Evolutionary conservation across 2,329 filamentous ascomycete genomes (phyloP), one percentile per base, ranked within the genome.

Genomic region (Tolypocladium pustulatum): DNA sequence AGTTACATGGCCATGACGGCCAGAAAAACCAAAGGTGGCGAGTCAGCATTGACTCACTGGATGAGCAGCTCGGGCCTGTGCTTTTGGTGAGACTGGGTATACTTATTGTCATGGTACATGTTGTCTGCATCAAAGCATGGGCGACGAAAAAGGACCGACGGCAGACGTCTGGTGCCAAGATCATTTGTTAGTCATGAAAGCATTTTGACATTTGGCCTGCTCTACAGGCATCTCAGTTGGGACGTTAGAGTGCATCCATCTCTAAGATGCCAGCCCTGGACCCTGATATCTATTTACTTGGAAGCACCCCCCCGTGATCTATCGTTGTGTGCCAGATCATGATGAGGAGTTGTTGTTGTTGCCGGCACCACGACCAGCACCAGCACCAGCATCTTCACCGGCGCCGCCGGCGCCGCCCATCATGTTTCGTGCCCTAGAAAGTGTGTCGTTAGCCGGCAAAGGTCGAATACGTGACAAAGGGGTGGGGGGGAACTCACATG

Each of bases 401-500:
- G 41, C 63, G 27, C 66, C 68, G 37, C 62, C 67, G 38, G 61
- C 65, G 53, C 73, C 73, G 22, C 75, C 76, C 76, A 79, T 78
- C 75, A 79, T 76, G 60, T 72, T 73, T 30, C 75, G 71, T 15
- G 76, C 76, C 75, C 76, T 78, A 20, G 0, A 10, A 34, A 25
- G 8, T 30, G 4, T 4, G 49, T 22, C n/a, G 49, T 52, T 34
- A 52, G 49, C 30, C 5, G 49, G 30, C 17, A 32, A 22, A 7
- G 20, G 30, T 34, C 20, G 17, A 10, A 12, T 13, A 41, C 20
- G 34, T 1, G 7, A n/a, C 4, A 7, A 46, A 20, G 3, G 10
- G 25, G n/a, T n/a, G 20, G 20, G 9, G 10, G 2, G 38, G 59
- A n/a, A 84, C 89, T 89, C 76, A 95, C 92, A 97, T 91, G 60